These are phyloP conservation scores for Strigomonas culicis DNA, from an alignment of 208 protist species.

Conservation along the genomic window DNA sequence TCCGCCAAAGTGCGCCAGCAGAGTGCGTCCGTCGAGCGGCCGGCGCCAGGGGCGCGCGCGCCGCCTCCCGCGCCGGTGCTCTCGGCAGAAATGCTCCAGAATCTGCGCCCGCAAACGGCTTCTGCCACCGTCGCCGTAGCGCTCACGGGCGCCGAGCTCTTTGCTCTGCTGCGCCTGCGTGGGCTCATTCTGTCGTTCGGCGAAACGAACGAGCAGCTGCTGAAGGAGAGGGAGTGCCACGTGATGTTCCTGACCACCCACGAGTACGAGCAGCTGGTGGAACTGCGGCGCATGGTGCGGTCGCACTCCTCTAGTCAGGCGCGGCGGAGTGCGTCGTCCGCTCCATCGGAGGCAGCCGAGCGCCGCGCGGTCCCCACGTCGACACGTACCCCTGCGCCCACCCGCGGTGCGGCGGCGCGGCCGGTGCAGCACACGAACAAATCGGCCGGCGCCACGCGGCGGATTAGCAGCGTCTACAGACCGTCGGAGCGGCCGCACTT, in stretches of 20 bases:
- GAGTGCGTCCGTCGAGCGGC: background rate
- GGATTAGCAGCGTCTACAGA: background rate
- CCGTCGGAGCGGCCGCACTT: background rate
- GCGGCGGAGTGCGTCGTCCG: background rate
- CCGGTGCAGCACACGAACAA: background rate
- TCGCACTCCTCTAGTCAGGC: background rate
- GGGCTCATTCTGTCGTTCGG: constrained; percentile 64
- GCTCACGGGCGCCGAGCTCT: constrained; percentile 68
- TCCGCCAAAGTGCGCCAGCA: constrained; percentile 3
- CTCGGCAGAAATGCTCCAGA: constrained; percentile 1
- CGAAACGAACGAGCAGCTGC: constrained; percentile 49
- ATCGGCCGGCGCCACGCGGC: too few species aligned
- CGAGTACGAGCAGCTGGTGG: constrained; percentile 60
- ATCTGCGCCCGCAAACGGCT: background rate
- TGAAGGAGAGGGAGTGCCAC: constrained; percentile 47
- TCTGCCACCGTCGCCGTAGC: constrained; percentile 2
- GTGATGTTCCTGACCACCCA: constrained; percentile 53
- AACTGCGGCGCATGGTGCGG: constrained; percentile 29
- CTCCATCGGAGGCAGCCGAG: background rate
- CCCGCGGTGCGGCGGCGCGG: too few species aligned
- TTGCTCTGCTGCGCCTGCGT: constrained; percentile 72
- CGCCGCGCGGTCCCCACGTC: background rate
- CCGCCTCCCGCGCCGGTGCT: background rate
- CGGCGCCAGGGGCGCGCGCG: background rate
- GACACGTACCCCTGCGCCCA: too few species aligned